A percentile compares a stretch with the other conserved stretches of the same genome.
These are phyloP conservation scores for Geoglossum glabrum DNA, from an alignment of 495 filamentous ascomycete genomes.

Conservation along the genomic window DNA sequence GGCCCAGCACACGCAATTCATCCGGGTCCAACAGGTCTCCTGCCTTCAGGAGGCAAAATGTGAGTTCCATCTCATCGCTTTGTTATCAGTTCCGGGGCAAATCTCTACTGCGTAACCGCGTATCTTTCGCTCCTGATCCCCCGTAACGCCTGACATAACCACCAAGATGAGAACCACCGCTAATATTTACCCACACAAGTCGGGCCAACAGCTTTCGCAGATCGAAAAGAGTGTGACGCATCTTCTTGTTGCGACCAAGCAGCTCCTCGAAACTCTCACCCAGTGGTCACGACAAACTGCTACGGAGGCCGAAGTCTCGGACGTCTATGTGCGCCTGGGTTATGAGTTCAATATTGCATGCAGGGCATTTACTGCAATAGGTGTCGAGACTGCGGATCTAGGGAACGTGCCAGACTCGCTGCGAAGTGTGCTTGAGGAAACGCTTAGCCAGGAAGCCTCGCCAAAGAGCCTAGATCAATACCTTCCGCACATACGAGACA, in stretches of 20 bases:
- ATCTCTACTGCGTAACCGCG: background rate
- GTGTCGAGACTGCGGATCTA: slow-evolving; percentile 80
- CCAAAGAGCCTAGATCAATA: slow-evolving; percentile 79
- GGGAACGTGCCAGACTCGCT: slow-evolving; percentile 87
- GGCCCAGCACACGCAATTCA: background rate
- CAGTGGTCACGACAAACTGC: slow-evolving; percentile 87
- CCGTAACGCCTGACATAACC: background rate
- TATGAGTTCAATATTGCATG: slow-evolving; percentile 99
- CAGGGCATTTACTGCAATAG: slow-evolving; percentile 85
- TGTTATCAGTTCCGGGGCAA: background rate
- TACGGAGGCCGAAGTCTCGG: slow-evolving; percentile 83
- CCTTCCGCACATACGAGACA: slow-evolving; percentile 82
- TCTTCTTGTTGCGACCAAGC: slow-evolving; percentile 90
- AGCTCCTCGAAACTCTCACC: slow-evolving; percentile 88
- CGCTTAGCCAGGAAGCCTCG: slow-evolving; percentile 88
- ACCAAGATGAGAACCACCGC: background rate
- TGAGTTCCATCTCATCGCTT: background rate
- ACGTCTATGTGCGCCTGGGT: slow-evolving; percentile 90
- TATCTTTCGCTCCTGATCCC: no score
- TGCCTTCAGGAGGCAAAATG: background rate
- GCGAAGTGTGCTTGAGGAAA: slow-evolving; percentile 80
- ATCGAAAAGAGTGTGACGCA: slow-evolving; percentile 99
- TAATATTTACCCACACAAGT: slow-evolving; percentile 19
- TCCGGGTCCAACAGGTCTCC: background rate
- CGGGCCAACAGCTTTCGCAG: slow-evolving; percentile 57